phyloP scores from a whole-genome alignment of 2,329 filamentous ascomycete genomes.

The Pyrenophora seminiperda region DNA sequence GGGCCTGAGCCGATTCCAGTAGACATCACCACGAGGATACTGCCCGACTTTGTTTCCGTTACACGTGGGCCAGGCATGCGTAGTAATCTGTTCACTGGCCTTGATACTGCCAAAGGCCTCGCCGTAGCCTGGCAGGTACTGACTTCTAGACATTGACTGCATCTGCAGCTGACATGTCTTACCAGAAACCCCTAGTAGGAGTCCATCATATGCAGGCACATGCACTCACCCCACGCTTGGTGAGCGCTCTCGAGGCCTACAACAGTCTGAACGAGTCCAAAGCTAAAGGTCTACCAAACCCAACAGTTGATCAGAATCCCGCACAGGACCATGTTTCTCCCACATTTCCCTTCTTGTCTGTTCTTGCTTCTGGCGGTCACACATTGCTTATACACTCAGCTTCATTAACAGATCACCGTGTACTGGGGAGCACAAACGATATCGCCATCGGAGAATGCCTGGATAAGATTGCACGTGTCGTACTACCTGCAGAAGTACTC shows the following conservation, averaged over 20 bases:
- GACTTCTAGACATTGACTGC: not conserved
- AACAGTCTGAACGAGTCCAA: constrained; percentile 5
- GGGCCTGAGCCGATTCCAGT: not conserved
- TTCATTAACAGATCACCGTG: constrained; percentile 69
- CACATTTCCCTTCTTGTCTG: constrained; percentile 80
- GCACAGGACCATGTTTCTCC: constrained; percentile 48
- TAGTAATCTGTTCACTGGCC: constrained; percentile 74
- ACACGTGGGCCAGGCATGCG: constrained; percentile 91
- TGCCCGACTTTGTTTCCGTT: constrained; percentile 83
- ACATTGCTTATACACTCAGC: constrained; percentile 81
- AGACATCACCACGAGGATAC: constrained; percentile 28
- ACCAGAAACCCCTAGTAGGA: constrained; percentile 72
- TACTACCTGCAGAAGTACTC: constrained; percentile 69
- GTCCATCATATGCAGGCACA: constrained; percentile 99
- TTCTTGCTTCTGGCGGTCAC: constrained; percentile 92
- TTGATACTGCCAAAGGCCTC: constrained; percentile 86
- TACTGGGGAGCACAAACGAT: constrained; percentile 75
- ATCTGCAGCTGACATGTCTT: constrained; percentile 3
- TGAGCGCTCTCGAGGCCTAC: constrained; percentile 60
- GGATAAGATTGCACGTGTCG: constrained; percentile 80
- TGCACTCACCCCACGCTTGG: constrained; percentile 82
- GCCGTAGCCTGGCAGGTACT: constrained; percentile 73
- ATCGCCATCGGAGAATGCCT: constrained; percentile 88
- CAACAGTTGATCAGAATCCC: not conserved
- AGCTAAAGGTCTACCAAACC: not conserved